phyloP scores from a whole-genome alignment of 208 protist genomes.

The Novymonas esmeraldas region DNA sequence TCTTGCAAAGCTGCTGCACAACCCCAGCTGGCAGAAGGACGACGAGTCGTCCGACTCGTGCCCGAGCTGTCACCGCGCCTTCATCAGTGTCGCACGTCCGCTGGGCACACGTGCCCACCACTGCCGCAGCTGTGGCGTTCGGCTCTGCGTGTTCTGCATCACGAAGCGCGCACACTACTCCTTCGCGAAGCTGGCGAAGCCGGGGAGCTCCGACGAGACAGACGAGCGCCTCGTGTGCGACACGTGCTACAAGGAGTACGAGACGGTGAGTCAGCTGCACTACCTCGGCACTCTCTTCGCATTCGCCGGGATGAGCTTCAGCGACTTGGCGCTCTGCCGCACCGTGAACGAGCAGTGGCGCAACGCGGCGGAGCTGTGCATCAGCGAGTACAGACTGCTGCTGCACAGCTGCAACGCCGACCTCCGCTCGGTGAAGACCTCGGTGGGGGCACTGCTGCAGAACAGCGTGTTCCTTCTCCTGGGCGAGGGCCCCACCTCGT shows the following conservation, averaged over 20 bases:
- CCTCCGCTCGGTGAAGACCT: conserved; percentile 42
- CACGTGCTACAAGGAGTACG: conserved; percentile 56
- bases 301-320: conserved; percentile 56
- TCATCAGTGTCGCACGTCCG: conserved; percentile 34
- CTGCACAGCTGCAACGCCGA: conserved; percentile 58
- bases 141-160: conserved; percentile 64
- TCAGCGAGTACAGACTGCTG: conserved; percentile 70
- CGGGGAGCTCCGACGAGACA: conserved; percentile 49
- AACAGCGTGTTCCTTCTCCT: conserved; percentile 64
- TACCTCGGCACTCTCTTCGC: conserved; percentile 72
- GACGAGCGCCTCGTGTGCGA: conserved; percentile 62
- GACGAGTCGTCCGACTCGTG: conserved; percentile 51
- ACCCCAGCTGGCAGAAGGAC: conserved; percentile 60
- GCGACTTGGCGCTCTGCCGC: conserved; percentile 64
- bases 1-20: conserved; percentile 46
- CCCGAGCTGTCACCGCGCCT: conserved; percentile 41
- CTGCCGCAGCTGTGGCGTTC: conserved; percentile 73
- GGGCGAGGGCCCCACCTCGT: conserved; percentile 27
- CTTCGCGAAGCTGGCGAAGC: conserved; percentile 72
- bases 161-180: conserved; percentile 57
- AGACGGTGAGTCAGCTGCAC: conserved; percentile 48
- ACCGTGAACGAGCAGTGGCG: conserved; percentile 68
- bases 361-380: conserved; percentile 73
- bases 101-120: conserved; percentile 51
- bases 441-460: conserved; percentile 50